Percentiles rank a stretch among this genome's conserved stretches.
Evolutionary conservation across 208 protist species (phyloP).

Genomic region (Kentomonas sorsogonicus): DNA sequence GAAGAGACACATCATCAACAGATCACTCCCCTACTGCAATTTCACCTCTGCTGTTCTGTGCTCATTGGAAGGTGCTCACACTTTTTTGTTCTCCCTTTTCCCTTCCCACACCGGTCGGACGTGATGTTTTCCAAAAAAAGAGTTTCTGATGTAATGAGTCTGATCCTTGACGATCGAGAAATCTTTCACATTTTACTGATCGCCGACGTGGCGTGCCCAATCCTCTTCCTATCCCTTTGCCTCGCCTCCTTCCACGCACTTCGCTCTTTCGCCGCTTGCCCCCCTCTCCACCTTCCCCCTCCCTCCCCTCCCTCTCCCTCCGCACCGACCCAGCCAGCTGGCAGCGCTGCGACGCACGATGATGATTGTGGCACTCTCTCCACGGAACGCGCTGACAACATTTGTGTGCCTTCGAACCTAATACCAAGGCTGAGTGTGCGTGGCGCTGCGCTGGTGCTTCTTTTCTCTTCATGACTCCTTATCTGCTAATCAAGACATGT

Average conservation of each 20-base stretch:
- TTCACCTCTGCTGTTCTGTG: conserved; percentile 15
- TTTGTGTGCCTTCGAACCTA: conserved; percentile 20
- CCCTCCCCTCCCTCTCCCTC: too few relatives aligned
- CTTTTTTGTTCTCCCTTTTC: neutral
- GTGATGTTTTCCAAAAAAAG: neutral
- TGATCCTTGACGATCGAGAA: conserved; percentile 7
- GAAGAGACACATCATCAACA: conserved; percentile 6
- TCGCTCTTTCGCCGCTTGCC: too few relatives aligned
- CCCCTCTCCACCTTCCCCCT: too few relatives aligned
- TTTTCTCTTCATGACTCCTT: neutral
- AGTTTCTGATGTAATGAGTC: conserved; percentile 26
- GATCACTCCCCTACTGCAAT: conserved; percentile 8
- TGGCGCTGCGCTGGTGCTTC: neutral
- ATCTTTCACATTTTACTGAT: conserved; percentile 4
- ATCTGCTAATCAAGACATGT: neutral
- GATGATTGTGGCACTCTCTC: conserved; percentile 30
- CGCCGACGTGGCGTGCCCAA: neutral
- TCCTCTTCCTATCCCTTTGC: too few relatives aligned
- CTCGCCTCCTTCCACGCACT: too few relatives aligned
- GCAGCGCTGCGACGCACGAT: too few relatives aligned
- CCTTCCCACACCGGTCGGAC: neutral
- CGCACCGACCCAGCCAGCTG: too few relatives aligned
- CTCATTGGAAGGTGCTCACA: too few relatives aligned
- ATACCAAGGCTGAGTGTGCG: conserved; percentile 17
- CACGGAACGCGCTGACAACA: conserved; percentile 15